phyloP scores from a whole-genome alignment of 2,329 filamentous ascomycete genomes.

The Penicillium sp. region DNA sequence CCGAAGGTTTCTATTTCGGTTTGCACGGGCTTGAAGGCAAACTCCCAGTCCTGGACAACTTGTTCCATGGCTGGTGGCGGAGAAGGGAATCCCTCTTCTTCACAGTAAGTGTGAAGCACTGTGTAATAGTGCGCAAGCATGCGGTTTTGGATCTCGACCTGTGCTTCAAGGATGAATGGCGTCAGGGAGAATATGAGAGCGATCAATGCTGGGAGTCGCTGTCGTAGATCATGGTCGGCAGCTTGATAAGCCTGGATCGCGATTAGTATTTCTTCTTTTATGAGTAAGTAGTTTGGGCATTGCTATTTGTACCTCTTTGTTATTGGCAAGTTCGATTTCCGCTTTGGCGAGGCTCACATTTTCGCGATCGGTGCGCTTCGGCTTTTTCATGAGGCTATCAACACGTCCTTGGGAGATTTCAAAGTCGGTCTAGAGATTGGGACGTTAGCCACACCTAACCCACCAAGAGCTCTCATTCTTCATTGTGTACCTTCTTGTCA shows the following conservation, averaged over 20 bases:
- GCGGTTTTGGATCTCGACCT: constrained; percentile 74
- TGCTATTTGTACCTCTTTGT: constrained; percentile 56
- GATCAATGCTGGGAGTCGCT: constrained; percentile 69
- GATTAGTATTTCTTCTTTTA: neutral
- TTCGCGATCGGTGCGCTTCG: constrained; percentile 68
- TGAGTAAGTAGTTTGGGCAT: neutral
- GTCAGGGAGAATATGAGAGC: constrained; percentile 70
- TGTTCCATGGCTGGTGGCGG: constrained; percentile 71
- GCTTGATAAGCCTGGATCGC: constrained; percentile 63
- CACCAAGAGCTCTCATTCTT: neutral
- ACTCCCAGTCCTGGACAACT: constrained; percentile 65
- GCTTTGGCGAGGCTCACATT: constrained; percentile 68
- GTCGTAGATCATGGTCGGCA: constrained; percentile 70
- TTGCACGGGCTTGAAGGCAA: constrained; percentile 61
- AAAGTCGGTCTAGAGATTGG: constrained; percentile 61
- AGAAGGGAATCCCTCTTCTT: constrained; percentile 66
- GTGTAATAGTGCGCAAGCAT: constrained; percentile 78
- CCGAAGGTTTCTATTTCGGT: constrained; percentile 64
- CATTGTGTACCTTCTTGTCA: constrained; percentile 61
- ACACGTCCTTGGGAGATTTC: constrained; percentile 73
- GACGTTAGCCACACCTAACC: neutral
- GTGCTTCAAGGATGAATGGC: constrained; percentile 65
- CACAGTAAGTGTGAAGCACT: constrained; percentile 68
- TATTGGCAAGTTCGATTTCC: constrained; percentile 65
- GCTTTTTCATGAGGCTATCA: constrained; percentile 68